These are phyloP conservation scores for Aechmea fasciata DNA, from an alignment of 176 grass and related monocot genomes.

Conservation along the genomic window DNA sequence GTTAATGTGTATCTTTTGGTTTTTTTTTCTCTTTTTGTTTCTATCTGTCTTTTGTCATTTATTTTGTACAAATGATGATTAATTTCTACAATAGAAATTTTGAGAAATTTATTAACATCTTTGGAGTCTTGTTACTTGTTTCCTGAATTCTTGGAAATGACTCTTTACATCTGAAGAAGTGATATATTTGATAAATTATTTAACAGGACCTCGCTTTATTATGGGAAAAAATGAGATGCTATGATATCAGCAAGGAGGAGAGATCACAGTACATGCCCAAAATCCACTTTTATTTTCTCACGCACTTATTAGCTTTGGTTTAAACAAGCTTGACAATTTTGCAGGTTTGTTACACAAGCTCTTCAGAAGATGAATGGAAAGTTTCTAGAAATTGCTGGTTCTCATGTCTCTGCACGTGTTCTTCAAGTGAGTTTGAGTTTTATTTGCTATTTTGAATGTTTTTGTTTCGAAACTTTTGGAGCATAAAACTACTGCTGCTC, in stretches of 20 bases:
- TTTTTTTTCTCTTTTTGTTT: background rate
- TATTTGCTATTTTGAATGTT: background rate
- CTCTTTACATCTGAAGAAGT: background rate
- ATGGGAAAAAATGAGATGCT: conserved; percentile 94
- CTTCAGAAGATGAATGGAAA: conserved; percentile 74
- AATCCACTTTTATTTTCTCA: background rate
- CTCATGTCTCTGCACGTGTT: conserved; percentile 78
- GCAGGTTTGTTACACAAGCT: conserved; percentile 68
- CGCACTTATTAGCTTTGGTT: background rate
- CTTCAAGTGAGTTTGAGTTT: conserved; percentile 57
- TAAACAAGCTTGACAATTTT: conserved; percentile 8
- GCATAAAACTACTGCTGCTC: no score
- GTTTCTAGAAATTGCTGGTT: conserved; percentile 64
- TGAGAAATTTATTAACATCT: background rate
- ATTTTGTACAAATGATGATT: background rate
- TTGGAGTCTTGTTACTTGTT: background rate
- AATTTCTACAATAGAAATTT: background rate
- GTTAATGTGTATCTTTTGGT: no score
- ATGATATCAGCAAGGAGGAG: conserved; percentile 47
- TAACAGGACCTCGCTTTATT: conserved; percentile 66
- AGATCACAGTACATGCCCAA: conserved; percentile 57
- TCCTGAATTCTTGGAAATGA: background rate
- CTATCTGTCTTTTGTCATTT: background rate
- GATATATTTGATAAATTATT: background rate
- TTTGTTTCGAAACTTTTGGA: background rate